phyloP scores from a whole-genome alignment of 1,284 basidiomycete species.

The Leccinum solheimii region DNA sequence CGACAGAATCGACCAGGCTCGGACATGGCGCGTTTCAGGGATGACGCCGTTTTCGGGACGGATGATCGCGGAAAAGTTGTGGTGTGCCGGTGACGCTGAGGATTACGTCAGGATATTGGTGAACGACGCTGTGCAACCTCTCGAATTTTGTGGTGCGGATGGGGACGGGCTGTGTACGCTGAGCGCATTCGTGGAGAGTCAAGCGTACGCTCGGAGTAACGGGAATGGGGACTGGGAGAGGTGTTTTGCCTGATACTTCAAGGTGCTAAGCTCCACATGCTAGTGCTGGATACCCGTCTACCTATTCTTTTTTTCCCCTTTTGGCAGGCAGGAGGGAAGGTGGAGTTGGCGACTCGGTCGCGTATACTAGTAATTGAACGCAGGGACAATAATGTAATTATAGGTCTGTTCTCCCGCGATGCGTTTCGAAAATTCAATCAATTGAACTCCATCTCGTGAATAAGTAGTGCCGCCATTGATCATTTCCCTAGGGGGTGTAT shows the following conservation, averaged over 20 bases:
- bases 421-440: too few species aligned
- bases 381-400: too few species aligned
- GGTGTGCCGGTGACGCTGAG: conserved; percentile 37
- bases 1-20: conserved; percentile 37
- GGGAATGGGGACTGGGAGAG: conserved; percentile 68
- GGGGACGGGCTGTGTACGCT: conserved; percentile 62
- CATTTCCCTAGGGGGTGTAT: background rate
- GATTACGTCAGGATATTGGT: conserved; percentile 63
- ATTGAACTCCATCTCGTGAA: background rate
- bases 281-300: background rate
- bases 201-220: conserved; percentile 61
- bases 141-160: conserved; percentile 59
- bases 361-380: background rate
- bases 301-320: background rate
- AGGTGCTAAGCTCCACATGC: background rate
- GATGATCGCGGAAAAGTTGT: conserved; percentile 63
- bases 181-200: conserved; percentile 67
- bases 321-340: background rate
- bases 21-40: conserved; percentile 57
- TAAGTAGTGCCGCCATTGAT: background rate
- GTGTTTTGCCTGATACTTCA: conserved; percentile 39
- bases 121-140: conserved; percentile 65
- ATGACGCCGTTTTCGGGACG: conserved; percentile 65
- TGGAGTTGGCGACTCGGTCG: background rate
- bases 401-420: too few species aligned